Conservation (phyloP, 2,329 filamentous ascomycete species). For the Cercospora janseana region DNA sequence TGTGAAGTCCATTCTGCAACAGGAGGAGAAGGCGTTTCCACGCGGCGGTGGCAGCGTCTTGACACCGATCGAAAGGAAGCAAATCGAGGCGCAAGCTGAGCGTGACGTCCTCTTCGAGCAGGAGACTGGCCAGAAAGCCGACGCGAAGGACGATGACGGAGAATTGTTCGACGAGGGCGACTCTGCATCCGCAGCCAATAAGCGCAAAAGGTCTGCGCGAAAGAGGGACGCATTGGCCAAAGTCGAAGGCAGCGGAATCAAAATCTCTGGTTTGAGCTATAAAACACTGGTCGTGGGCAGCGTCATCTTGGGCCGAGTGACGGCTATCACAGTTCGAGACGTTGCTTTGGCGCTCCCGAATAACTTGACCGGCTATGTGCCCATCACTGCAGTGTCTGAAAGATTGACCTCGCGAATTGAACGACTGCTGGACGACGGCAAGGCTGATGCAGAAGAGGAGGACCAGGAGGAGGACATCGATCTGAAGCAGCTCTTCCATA, state of each 20-base stretch:
- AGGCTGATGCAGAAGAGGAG: slow-evolving; percentile 53
- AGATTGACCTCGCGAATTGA: slow-evolving; percentile 74
- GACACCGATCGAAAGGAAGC: slow-evolving; percentile 91
- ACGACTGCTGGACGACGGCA: slow-evolving; percentile 58
- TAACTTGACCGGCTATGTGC: slow-evolving; percentile 84
- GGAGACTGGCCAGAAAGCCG: slow-evolving; percentile 60
- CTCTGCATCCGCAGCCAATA: slow-evolving; percentile 44
- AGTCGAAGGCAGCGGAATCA: slow-evolving; percentile 47
- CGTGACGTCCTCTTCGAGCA: slow-evolving; percentile 90
- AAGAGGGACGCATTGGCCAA: slow-evolving; percentile 11
- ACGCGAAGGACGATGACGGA: slow-evolving; percentile 52
- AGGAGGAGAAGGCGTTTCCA: slow-evolving; percentile 88
- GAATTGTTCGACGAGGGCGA: slow-evolving; percentile 44
- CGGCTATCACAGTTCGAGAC: slow-evolving; percentile 74
- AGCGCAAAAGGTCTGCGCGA: slow-evolving; percentile 47
- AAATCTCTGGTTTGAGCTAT: slow-evolving; percentile 60
- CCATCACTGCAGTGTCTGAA: slow-evolving; percentile 88
- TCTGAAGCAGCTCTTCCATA: slow-evolving; percentile 68
- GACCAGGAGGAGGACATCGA: slow-evolving; percentile 62
- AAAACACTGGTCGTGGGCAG: slow-evolving; percentile 83
- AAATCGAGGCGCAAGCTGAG: slow-evolving; percentile 91
- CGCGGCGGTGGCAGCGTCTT: slow-evolving; percentile 87
- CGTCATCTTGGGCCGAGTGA: slow-evolving; percentile 81
- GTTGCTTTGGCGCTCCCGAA: slow-evolving; percentile 84
- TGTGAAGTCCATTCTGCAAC: slow-evolving; percentile 53